phyloP scores from a whole-genome alignment of 257 asterid genomes.

The Scutellaria baicalensis region DNA sequence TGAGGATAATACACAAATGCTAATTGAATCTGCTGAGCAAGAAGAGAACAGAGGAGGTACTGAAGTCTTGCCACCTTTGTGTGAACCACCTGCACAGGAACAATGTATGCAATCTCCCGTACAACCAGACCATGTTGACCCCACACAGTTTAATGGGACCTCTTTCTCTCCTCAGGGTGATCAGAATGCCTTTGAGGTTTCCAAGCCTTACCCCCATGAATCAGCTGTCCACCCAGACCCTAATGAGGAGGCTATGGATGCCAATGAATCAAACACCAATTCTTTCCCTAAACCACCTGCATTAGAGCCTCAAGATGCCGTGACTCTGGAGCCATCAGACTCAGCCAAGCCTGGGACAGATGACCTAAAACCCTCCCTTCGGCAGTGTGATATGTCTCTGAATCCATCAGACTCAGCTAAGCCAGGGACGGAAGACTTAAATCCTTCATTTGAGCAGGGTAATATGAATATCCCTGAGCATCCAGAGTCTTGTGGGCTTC shows the following conservation, averaged over 20 bases:
- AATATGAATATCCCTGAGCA: constrained; percentile 1
- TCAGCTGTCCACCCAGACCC: constrained; percentile 10
- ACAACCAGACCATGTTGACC: constrained; percentile 12
- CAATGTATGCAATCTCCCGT: constrained; percentile 14
- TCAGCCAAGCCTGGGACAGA: constrained; percentile 10
- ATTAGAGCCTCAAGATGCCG: constrained; percentile 10
- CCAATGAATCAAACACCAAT: background rate
- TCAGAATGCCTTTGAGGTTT: constrained; percentile 5
- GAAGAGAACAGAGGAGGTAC: constrained; percentile 29
- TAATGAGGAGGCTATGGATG: constrained; percentile 15
- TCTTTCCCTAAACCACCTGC: background rate
- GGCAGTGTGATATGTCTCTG: constrained; percentile 6
- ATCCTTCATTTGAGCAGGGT: constrained; percentile 12
- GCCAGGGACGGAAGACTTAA: constrained; percentile 2
- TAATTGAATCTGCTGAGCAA: constrained; percentile 16
- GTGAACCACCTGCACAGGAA: constrained; percentile 22
- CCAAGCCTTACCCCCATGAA: constrained; percentile 3
- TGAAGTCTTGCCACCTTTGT: constrained; percentile 19
- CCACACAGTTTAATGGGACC: constrained; percentile 5
- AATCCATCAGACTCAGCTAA: background rate
- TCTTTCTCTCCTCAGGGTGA: constrained; percentile 1
- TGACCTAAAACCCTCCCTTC: constrained; percentile 10
- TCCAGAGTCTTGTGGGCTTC: constrained; percentile 9
- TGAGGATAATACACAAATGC: constrained; percentile 20
- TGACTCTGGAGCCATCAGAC: background rate